A percentile compares a stretch with the other conserved stretches of the same genome.
phyloP scores from a whole-genome alignment of 192 early-diverging fungal species.

The Gonapodya prolifera region DNA sequence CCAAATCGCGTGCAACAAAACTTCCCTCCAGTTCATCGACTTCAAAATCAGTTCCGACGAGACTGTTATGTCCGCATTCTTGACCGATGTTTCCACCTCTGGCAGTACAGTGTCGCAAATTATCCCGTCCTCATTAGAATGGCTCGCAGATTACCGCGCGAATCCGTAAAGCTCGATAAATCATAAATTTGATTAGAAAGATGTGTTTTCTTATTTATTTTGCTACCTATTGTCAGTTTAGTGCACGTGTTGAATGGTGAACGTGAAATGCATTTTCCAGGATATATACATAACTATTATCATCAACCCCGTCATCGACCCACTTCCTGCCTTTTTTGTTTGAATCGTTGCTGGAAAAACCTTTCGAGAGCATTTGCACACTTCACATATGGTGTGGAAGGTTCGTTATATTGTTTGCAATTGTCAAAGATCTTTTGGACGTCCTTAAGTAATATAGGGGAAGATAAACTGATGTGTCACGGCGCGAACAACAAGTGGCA shows the following conservation, averaged over 20 bases:
- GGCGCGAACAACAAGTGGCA: background rate
- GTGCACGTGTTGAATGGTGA: no score
- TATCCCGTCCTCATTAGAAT: background rate
- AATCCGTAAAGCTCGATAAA: background rate
- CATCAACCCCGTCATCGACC: no score
- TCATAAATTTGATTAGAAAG: no score
- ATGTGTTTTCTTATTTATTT: no score
- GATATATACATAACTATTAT: no score
- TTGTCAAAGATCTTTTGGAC: slow-evolving; percentile 88
- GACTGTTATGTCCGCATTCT: background rate
- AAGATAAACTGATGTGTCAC: background rate
- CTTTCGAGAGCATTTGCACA: slow-evolving; percentile 64
- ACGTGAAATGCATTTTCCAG: no score
- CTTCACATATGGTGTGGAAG: slow-evolving; percentile 67
- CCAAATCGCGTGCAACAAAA: no score
- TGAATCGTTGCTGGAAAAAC: slow-evolving; percentile 62
- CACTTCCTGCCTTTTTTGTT: background rate
- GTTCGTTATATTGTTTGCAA: slow-evolving; percentile 81
- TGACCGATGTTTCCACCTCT: background rate
- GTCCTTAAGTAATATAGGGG: slow-evolving; percentile 28
- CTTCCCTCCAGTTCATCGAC: background rate
- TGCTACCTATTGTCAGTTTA: no score
- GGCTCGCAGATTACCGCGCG: background rate
- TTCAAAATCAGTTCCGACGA: background rate
- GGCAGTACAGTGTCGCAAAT: background rate